Conservation (phyloP, 306 rosid species). For the Lagenaria siceraria region DNA sequence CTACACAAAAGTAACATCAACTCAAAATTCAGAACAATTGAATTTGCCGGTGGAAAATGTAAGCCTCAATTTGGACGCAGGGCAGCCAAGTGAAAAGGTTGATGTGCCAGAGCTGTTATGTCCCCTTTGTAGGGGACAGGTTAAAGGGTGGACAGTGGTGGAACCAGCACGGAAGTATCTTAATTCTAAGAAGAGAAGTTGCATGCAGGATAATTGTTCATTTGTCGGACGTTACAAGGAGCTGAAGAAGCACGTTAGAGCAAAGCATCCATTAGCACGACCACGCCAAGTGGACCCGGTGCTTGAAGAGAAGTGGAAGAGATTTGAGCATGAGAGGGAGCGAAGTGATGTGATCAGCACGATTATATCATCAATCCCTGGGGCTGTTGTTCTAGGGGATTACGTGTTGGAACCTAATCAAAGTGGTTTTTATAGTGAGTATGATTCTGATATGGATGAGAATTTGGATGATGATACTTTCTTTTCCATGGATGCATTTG, state of each 20-base stretch:
- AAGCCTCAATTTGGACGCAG: constrained; percentile 27
- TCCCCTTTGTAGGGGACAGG: constrained; percentile 91
- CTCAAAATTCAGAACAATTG: constrained; percentile 30
- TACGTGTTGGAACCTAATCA: constrained; percentile 81
- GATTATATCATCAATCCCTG: constrained; percentile 74
- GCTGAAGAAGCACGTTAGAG: constrained; percentile 74
- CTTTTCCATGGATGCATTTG: constrained; percentile 35
- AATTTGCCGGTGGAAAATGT: constrained; percentile 17
- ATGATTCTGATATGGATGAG: constrained; percentile 52
- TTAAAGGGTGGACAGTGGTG: constrained; percentile 98
- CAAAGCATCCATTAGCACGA: constrained; percentile 78
- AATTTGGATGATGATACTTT: constrained; percentile 34
- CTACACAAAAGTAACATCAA: constrained; percentile 49
- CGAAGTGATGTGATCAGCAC: constrained; percentile 92
- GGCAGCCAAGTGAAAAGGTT: constrained; percentile 27
- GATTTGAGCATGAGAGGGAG: constrained; percentile 77
- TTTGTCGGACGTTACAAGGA: constrained; percentile 64
- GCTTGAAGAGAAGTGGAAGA: constrained; percentile 83
- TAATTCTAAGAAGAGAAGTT: constrained; percentile 79
- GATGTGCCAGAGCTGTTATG: constrained; percentile 74
- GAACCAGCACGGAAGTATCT: constrained; percentile 71
- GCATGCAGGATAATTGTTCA: constrained; percentile 81
- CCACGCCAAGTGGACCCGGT: constrained; percentile 89
- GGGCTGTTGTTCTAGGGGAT: constrained; percentile 87
- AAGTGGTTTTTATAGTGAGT: constrained; percentile 36